Base-by-base conservation (phyloP, 495 filamentous ascomycete species). In the Talaromyces trachyspermus region DNA sequence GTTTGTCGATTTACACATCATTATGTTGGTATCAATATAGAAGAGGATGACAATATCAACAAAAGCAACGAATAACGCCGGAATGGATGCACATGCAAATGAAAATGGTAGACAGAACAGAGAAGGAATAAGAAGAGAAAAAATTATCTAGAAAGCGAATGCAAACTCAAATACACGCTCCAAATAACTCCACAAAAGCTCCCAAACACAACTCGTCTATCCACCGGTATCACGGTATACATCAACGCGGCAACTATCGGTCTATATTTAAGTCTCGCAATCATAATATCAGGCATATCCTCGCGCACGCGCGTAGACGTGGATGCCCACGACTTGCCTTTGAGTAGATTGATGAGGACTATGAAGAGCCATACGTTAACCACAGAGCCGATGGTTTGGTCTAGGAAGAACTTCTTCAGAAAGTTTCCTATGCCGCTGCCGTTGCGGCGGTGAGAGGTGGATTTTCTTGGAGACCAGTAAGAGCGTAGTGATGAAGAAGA, bases 151-250 rank as follows among this genome's bases (percentile, higher is more conserved):
- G 38, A 49, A 2, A 40, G 25, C 66, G 80, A 73, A 52, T 81
- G 64, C 53, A 92, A 61, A 57, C 88, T 91, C 62, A 96, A 69
- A 68, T 89, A 96, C 40, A 95, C 63, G 1, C 86, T 86, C 92
- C 92, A 98, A 18, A 72, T 80, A 36, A 98, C 57, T 2, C 91
- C 89, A 22, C 89, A 86, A 43, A 87, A 62, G 59, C 82, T 82
- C 0, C 84, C 89, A 62, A 90, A 79, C 22, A 96, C 68, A 37
- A 86, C 81, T 50, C 91, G 70, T 26, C 74, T 72, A 54, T 92
- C 78, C 11, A 92, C 79, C 4, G 83, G 88, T 18, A 98, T 71
- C 37, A 94, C 74, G 0, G 82, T 79, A 61, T 87, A 96, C 62
- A 89, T 86, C 17, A 92, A 55, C 18, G 85, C 38, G 42, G 83